Evolutionary conservation across 1,284 basidiomycete species (phyloP).

Genomic region (Fomitopsis betulina): DNA sequence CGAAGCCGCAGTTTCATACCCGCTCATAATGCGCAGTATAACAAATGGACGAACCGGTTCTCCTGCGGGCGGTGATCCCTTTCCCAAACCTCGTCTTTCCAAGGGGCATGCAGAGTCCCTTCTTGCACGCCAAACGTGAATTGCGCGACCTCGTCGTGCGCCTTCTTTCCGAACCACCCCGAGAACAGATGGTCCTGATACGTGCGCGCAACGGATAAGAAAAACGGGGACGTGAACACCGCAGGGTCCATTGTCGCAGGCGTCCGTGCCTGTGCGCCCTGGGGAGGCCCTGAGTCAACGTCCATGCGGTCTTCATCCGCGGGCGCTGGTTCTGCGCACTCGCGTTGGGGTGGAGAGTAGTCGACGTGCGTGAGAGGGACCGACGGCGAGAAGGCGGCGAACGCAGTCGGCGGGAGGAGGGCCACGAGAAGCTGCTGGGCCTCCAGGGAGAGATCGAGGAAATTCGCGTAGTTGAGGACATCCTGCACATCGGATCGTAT

Average conservation of each 20-base stretch:
- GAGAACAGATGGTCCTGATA: slow-evolving; percentile 57
- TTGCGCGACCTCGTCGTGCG: slow-evolving; percentile 36
- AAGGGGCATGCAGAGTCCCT: slow-evolving; percentile 46
- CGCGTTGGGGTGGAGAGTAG: neutral
- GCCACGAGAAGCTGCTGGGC: slow-evolving; percentile 35
- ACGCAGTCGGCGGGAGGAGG: slow-evolving; percentile 49
- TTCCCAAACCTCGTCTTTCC: slow-evolving; percentile 62
- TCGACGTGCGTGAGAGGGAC: slow-evolving; percentile 41
- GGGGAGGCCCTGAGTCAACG: neutral
- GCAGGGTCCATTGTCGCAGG: slow-evolving; percentile 31
- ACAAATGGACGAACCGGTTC: slow-evolving; percentile 10
- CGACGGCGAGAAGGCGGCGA: slow-evolving; percentile 31
- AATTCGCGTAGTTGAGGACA: slow-evolving; percentile 45
- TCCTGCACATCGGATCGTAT: slow-evolving; percentile 33
- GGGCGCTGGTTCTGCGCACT: slow-evolving; percentile 22
- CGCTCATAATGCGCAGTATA: neutral
- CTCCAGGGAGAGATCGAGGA: slow-evolving; percentile 44
- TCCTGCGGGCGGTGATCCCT: slow-evolving; percentile 29
- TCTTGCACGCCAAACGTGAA: slow-evolving; percentile 38
- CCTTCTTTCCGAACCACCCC: slow-evolving; percentile 43
- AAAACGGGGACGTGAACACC: slow-evolving; percentile 49
- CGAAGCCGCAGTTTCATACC: neutral
- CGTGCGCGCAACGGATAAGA: slow-evolving; percentile 48
- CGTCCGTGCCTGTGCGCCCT: neutral
- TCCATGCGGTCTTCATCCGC: slow-evolving; percentile 24